Evolutionary conservation across 192 early-diverging fungal species (phyloP), one percentile per base, ranked within the genome.

Genomic region (Globomyces pollinis-pini): DNA sequence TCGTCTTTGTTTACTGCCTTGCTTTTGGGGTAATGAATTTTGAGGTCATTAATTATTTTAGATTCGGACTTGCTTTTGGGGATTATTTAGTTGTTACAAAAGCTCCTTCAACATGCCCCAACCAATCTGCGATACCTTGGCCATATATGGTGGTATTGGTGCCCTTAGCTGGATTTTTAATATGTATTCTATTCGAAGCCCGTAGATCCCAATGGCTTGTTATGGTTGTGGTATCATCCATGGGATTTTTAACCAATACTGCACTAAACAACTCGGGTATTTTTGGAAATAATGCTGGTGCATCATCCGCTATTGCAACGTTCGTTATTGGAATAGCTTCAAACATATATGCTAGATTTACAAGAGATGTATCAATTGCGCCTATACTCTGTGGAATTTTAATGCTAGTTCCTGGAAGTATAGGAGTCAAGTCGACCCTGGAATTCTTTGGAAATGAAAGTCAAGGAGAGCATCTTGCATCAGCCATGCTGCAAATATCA

Each of bases 361-460:
- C 84, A 20, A 76, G 85, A 51, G 71, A 81, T 26, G 77, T 87
- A 5, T 88, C 87, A 5, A 81, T 93, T 65, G 88, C 84, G 30
- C 86, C 88, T 11, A 80, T 93, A 33, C 67, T 93, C 28, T 83
- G 84, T 44, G 91, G 90, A 23, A 86, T 93, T 4, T 66, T 88
- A 39, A 67, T 92, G 33, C 71, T 91, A 61, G 90, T 91, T 0
- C 93, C 91, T 4, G 91, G 91, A 41, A 82, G 77, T 63, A 65
- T 91, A n/a, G 88, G 88, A 32, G 80, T 91, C 13, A 66, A 76
- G 35, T 70, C 67, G 2, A 78, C 75, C 15, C 66, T 89, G 42
- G 74, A 80, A 0, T 81, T 89, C 38, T 76, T 88, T 30, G 60
- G 63, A 28, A 64, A 51, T 42, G 26, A 57, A 7, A 29, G 21